phyloP scores from a whole-genome alignment of 768 basidiomycete species.

The Boletellus ananiceps region DNA sequence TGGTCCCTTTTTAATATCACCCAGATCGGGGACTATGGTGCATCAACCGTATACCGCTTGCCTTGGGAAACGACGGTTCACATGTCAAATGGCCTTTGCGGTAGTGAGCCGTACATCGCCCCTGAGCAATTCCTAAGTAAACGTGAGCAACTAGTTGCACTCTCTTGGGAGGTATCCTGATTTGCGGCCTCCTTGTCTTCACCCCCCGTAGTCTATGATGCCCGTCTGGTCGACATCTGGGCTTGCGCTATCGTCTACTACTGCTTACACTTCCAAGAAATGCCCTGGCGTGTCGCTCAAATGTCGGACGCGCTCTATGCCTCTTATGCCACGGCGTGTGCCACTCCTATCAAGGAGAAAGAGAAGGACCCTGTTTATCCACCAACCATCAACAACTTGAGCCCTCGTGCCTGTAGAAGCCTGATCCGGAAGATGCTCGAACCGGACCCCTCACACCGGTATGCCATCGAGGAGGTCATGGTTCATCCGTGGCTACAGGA shows the following conservation, averaged over 20 bases:
- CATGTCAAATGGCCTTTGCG: slow-evolving; percentile 94
- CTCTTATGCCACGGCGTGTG: slow-evolving; percentile 54
- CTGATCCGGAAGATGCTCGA: slow-evolving; percentile 93
- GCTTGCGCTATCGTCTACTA: slow-evolving; percentile 97
- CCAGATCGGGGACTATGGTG: slow-evolving; percentile 97
- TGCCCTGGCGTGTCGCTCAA: slow-evolving; percentile 97
- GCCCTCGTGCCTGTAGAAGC: slow-evolving; percentile 76
- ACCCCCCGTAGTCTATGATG: slow-evolving; percentile 80
- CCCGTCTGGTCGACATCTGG: slow-evolving; percentile 96
- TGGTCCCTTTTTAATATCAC: slow-evolving; percentile 9
- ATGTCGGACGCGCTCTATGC: slow-evolving; percentile 74
- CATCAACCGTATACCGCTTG: slow-evolving; percentile 96
- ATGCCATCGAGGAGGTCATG: slow-evolving; percentile 76
- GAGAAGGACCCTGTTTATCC: slow-evolving; percentile 34
- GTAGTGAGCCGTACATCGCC: slow-evolving; percentile 97
- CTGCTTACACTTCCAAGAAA: slow-evolving; percentile 95
- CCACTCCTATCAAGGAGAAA: slow-evolving; percentile 27
- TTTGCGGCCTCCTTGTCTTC: slow-evolving; percentile 15
- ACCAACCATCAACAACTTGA: slow-evolving; percentile 83
- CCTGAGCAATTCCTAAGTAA: slow-evolving; percentile 96
- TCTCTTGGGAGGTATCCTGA: slow-evolving; percentile 37
- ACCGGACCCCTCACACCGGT: slow-evolving; percentile 78
- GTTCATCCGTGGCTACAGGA: slow-evolving; percentile 71
- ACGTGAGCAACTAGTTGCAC: slow-evolving; percentile 61
- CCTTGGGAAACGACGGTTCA: slow-evolving; percentile 98